Evolutionary conservation across 192 early-diverging fungal genomes (phyloP).

Genomic region (Umbelopsis vinacea): DNA sequence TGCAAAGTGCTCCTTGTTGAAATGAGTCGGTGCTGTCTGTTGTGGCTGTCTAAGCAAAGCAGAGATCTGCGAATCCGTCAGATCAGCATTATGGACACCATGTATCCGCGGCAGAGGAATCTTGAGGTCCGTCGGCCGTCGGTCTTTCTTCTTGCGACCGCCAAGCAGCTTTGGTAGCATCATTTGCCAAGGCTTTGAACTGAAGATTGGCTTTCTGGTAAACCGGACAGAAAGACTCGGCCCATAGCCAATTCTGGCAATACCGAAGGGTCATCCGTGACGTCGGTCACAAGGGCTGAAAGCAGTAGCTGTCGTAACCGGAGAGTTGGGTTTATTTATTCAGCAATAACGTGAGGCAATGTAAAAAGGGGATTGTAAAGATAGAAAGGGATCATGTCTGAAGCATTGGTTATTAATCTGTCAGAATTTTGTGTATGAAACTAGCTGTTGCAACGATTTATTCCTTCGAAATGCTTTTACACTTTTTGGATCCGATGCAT

Average conservation of each 20-base stretch:
- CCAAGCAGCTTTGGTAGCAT: constrained; percentile 17
- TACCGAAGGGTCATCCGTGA: constrained; percentile 13
- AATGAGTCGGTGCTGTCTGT: neutral
- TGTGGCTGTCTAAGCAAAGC: neutral
- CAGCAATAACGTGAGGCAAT: no score
- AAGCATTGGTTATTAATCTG: no score
- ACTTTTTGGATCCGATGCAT: no score
- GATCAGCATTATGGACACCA: constrained; percentile 13
- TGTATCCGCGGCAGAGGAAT: constrained; percentile 8
- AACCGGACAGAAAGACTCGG: neutral
- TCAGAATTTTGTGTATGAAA: no score
- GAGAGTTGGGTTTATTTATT: no score
- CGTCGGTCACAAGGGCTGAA: constrained; percentile 15
- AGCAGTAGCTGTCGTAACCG: no score
- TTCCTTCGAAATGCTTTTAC: no score
- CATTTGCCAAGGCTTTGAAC: neutral
- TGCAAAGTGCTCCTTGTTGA: constrained; percentile 6
- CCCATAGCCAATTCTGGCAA: constrained; percentile 19
- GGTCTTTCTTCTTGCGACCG: constrained; percentile 10
- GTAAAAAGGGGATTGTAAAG: no score
- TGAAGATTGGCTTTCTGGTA: neutral
- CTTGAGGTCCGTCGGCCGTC: constrained; percentile 15
- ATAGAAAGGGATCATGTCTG: no score
- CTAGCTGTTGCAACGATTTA: no score
- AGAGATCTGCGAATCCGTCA: constrained; percentile 2